Percentiles rank a stretch among this genome's conserved stretches.
phyloP scores from a whole-genome alignment of 2,329 filamentous ascomycete genomes.

The Ceratocystis ficicola region DNA sequence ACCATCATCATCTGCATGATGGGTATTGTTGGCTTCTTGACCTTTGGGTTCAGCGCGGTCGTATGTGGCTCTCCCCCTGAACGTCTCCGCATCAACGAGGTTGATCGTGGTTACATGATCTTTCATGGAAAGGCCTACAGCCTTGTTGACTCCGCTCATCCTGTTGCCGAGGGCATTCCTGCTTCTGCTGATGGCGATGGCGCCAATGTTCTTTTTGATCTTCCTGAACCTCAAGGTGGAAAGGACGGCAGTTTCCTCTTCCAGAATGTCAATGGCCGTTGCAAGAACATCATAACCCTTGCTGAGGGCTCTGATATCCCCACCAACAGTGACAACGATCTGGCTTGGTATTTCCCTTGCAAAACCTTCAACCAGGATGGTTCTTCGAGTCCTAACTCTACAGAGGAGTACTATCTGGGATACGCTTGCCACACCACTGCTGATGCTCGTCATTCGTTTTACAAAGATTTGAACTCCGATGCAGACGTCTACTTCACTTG shows the following conservation, averaged over 20 bases:
- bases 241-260: constrained; percentile 94
- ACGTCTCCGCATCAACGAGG: constrained; percentile 71
- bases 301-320: constrained; percentile 64
- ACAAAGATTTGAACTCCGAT: constrained; percentile 49
- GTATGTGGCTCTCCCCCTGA: constrained; percentile 66
- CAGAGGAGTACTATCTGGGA: constrained; percentile 64
- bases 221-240: constrained; percentile 71
- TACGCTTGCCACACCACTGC: constrained; percentile 78
- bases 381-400: constrained; percentile 62
- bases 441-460: constrained; percentile 59
- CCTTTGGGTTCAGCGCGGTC: constrained; percentile 84
- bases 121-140: constrained; percentile 90
- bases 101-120: constrained; percentile 78
- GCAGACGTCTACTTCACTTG: constrained; percentile 95
- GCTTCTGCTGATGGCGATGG: constrained; percentile 36
- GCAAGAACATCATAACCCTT: constrained; percentile 75
- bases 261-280: constrained; percentile 95
- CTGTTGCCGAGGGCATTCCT: constrained; percentile 66
- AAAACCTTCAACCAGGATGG: constrained; percentile 86
- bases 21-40: constrained; percentile 82
- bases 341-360: constrained; percentile 98
- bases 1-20: constrained; percentile 86
- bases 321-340: constrained; percentile 54
- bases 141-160: constrained; percentile 63
- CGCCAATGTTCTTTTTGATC: constrained; percentile 75